Evolutionary conservation across 148 eudicot genomes (phyloP), one percentile per base, ranked within the genome.

Genomic region (Camellia japonica): DNA sequence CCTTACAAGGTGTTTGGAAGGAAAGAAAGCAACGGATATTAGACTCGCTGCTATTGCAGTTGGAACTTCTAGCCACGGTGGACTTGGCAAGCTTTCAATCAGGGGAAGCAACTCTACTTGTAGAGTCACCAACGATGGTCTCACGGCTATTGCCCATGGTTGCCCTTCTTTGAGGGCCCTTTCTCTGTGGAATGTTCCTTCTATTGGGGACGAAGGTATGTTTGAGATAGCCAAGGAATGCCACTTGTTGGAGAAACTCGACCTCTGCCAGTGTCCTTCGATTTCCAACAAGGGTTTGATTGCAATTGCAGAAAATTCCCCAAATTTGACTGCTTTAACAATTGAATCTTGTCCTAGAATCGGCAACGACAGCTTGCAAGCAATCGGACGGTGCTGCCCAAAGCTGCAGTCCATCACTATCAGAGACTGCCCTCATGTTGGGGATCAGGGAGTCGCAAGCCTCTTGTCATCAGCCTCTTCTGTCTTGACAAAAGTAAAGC

Each of bases 11-110:
- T 87, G 87, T 23, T 71, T 96, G 79, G 97, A 91, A 81, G 97
- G 94, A 60, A 89, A 84, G 90, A 92, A 91, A 85, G 98, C 98
- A 18, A 96, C 95, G 0, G 98, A 96, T 88, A 30, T 83, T 13
- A 86, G 98, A 81, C 94, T 96, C 68, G 89, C 93, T 59, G 97
- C 98, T 56, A 90, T 96, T 70, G 90, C 99, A 1, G 93, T 96
- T 79, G 94, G 99, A 71, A 87, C 98, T 7, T 80, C 93, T 76
- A 77, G 80, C 80, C 94, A 90, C 55, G 99, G 99, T 47, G 99
- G 99, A 51, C 91, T 96, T 2, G 95, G 94, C 68, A 93, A 96
- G 90, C 95, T 96, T 81, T 88, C 89, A 5, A 86, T 96, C 72
- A 84, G 92, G 15, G 97, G 97, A 73, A 90, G 85, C 82, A 89